A percentile compares a stretch with the other conserved stretches of the same genome.
These are phyloP conservation scores for Pestalotiopsis sp. DNA, from an alignment of 2,329 filamentous ascomycete species.

Conservation along the genomic window DNA sequence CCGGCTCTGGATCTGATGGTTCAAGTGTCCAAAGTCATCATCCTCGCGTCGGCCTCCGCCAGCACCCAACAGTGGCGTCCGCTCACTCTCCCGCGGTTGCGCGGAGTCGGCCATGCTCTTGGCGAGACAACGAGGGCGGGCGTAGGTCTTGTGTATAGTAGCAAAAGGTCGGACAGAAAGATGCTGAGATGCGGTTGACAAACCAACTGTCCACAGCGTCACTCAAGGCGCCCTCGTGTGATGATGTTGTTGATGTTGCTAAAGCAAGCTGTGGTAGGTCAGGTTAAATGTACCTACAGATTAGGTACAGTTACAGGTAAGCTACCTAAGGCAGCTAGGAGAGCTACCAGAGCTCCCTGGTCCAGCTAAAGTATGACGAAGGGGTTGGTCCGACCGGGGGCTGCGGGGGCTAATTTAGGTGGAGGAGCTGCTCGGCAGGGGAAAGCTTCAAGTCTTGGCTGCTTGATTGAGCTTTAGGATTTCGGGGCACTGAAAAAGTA, in stretches of 20 bases:
- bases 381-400: not conserved
- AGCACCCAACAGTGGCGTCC: constrained; percentile 9
- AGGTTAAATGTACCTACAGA: not conserved
- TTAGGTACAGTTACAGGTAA: not conserved
- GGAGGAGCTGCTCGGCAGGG: not conserved
- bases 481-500: not conserved
- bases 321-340: not conserved
- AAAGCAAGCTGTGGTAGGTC: not conserved
- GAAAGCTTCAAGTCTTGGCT: not conserved
- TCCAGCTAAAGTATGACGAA: not conserved
- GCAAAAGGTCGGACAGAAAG: not conserved
- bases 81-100: not conserved
- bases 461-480: no score
- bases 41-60: not conserved
- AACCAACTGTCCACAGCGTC: not conserved
- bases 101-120: constrained; percentile 4
- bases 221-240: not conserved
- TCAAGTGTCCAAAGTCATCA: constrained; percentile 13
- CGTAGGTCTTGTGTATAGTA: not conserved
- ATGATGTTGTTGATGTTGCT: not conserved
- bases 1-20: constrained; percentile 23
- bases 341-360: not conserved
- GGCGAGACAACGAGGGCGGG: not conserved
- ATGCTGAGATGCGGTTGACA: not conserved
- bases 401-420: not conserved